Evolutionary conservation across 345 rosid genomes (phyloP).

Genomic region (Adansonia digitata): DNA sequence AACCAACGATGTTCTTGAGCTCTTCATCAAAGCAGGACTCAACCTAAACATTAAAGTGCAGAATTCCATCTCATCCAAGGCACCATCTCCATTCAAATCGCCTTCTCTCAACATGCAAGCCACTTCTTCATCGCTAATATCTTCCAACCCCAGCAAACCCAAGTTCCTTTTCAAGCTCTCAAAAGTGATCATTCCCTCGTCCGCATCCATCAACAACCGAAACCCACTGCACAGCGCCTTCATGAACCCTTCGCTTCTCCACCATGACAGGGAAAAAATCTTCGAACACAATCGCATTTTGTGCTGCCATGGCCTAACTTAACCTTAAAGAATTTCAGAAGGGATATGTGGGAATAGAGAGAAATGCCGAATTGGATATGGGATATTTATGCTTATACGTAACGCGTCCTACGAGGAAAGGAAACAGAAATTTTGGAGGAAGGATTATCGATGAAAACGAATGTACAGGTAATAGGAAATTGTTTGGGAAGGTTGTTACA

Average conservation of each 20-base stretch:
- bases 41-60: slow-evolving; percentile 56
- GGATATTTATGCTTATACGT: background rate
- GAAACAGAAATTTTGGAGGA: background rate
- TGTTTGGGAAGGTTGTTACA: slow-evolving; percentile 16
- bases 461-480: slow-evolving; percentile 11
- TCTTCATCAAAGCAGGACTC: slow-evolving; percentile 51
- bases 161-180: slow-evolving; percentile 52
- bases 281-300: slow-evolving; percentile 33
- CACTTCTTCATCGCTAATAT: slow-evolving; percentile 42
- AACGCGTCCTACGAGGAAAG: background rate
- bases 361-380: too few relatives aligned
- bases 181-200: slow-evolving; percentile 41
- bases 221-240: slow-evolving; percentile 49
- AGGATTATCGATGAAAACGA: slow-evolving; percentile 4
- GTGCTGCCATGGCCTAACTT: slow-evolving; percentile 4
- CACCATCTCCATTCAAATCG: slow-evolving; percentile 59
- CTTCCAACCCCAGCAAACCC: slow-evolving; percentile 33
- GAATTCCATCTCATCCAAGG: slow-evolving; percentile 49
- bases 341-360: background rate
- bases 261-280: slow-evolving; percentile 56
- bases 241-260: slow-evolving; percentile 53
- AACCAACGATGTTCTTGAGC: slow-evolving; percentile 26
- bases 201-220: slow-evolving; percentile 37
- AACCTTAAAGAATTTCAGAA: too few relatives aligned
- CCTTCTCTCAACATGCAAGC: slow-evolving; percentile 51